Conservation (phyloP, 306 rosid genomes). For the Acmispon strigosus region DNA sequence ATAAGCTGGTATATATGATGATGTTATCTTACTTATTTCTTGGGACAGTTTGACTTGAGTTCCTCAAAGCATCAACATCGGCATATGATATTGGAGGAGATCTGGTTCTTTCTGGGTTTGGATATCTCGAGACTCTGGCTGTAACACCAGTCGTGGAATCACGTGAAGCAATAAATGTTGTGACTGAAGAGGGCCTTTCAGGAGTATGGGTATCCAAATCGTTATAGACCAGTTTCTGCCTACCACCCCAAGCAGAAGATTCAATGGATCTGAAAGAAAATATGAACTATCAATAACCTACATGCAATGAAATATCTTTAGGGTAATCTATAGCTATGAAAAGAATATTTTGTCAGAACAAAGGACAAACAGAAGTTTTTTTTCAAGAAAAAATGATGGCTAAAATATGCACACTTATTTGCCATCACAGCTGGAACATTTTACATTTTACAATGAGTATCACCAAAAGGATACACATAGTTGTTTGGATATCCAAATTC, state of each 20-base stretch:
- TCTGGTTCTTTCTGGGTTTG: constrained; percentile 28
- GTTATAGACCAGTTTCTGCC: constrained; percentile 13
- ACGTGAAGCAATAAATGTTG: constrained; percentile 38
- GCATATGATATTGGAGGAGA: constrained; percentile 36
- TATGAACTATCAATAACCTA: constrained; percentile 7
- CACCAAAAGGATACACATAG: neutral
- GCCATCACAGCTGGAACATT: neutral
- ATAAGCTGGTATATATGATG: neutral
- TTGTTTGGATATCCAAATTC: neutral
- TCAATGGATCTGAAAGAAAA: constrained; percentile 33
- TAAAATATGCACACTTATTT: neutral
- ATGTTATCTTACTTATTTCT: constrained; percentile 30
- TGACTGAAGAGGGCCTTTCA: constrained; percentile 32
- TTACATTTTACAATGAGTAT: neutral
- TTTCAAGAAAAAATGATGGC: neutral
- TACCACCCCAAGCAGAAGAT: constrained; percentile 36
- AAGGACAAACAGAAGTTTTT: constrained; percentile 4
- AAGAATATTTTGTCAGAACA: neutral
- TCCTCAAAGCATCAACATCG: constrained; percentile 28
- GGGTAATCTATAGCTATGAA: neutral
- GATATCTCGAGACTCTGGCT: constrained; percentile 44
- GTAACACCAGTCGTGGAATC: constrained; percentile 35
- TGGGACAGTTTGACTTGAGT: constrained; percentile 28
- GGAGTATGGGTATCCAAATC: constrained; percentile 36
- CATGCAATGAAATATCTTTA: neutral